phyloP scores from a whole-genome alignment of 176 grass and related monocot genomes.

The Alopecurus myosuroides region DNA sequence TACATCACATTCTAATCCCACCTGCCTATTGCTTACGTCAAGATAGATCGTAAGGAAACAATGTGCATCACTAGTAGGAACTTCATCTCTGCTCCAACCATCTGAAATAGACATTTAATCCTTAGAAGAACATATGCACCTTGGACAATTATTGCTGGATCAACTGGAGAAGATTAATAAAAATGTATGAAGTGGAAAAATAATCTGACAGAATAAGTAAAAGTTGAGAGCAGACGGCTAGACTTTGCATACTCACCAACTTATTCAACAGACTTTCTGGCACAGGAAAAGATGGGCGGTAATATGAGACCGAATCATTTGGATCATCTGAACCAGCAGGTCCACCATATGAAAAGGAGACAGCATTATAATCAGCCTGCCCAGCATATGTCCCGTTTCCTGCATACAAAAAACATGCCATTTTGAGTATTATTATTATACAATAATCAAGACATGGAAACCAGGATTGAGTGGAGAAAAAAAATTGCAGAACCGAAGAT shows the following conservation, averaged over 20 bases:
- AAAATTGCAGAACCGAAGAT: conserved; percentile 11
- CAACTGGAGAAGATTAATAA: conserved; percentile 72
- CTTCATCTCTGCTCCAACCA: conserved; percentile 99
- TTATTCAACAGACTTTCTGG: conserved; percentile 74
- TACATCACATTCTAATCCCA: conserved; percentile 91
- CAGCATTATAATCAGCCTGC: conserved; percentile 44
- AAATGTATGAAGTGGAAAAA: conserved; percentile 49
- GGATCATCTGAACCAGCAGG: conserved; percentile 32
- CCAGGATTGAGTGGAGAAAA: background rate
- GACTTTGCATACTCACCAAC: conserved; percentile 59
- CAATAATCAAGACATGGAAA: background rate
- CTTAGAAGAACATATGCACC: conserved; percentile 82
- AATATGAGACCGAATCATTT: conserved; percentile 31
- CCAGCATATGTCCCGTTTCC: conserved; percentile 28
- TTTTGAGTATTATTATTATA: conserved; percentile 3
- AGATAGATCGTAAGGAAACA: conserved; percentile 80
- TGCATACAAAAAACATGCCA: conserved; percentile 39
- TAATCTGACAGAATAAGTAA: conserved; percentile 34
- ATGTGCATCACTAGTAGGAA: conserved; percentile 77
- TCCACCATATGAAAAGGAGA: conserved; percentile 72
- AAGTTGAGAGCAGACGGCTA: conserved; percentile 18
- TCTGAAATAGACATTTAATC: conserved; percentile 90
- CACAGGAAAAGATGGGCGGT: conserved; percentile 68
- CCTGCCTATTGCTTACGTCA: conserved; percentile 93
- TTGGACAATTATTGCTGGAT: conserved; percentile 60